Base-by-base conservation (phyloP, 1,139 yeast genomes). In the Geotrichum candidum region DNA sequence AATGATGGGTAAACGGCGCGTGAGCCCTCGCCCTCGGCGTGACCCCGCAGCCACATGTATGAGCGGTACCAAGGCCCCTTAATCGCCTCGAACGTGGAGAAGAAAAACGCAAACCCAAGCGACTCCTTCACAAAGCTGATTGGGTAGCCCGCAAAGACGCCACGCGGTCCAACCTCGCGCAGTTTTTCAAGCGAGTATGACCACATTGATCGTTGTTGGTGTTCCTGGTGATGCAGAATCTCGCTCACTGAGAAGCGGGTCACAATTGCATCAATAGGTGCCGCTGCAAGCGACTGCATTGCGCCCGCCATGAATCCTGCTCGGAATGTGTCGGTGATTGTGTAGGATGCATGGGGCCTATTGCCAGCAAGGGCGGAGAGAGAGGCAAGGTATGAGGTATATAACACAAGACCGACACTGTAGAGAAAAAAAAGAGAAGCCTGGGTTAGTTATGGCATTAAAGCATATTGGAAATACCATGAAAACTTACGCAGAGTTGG, bases 181-280 rank as follows among this genome's bases (percentile, higher is more conserved):
- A 91, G 75, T 69, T 90, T 90, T 60, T 80, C 79, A 55, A 81
- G 72, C 0, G 95, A 92, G 73, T 90, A 92, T 48, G 77, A 75
- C 96, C 97, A 90, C 63, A 91, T 73, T 63, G 88, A 86, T 18
- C 48, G 48, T 31, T 82, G 83, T 15, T 51, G 58, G 7, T 46
- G 31, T 15, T 46, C 53, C 13, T 51, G 50, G 46, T 55, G 58
- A 11, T 46, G 50, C 72, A 90, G 74, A 65, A 90, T 76, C 67
- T 90, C 96, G 5, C 87, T 82, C 1, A 90, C 87, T 1, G 86
- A 80, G 70, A 91, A 88, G 67, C 97, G 79, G 1, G 96, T 84
- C 69, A 88, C 89, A 7, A 92, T 85, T 9, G 97, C 97, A 74
- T 92, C 97, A 2, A 92, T 82, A 0, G 98, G 98, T 1, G 97